phyloP scores from a whole-genome alignment of 2,329 filamentous ascomycete species.

The Pseudogymnoascus sp. region DNA sequence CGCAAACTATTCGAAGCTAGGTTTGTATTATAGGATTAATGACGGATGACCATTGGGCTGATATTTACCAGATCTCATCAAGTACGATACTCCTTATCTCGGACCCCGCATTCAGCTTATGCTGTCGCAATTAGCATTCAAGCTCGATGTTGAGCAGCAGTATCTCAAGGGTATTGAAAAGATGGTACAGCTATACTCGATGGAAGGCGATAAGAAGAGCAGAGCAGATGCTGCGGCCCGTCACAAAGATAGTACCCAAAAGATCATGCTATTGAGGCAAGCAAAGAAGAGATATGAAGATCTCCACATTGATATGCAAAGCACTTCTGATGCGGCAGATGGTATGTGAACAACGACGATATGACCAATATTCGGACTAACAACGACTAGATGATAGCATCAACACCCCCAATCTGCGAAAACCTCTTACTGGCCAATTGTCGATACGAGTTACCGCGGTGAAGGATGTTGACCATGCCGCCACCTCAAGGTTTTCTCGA shows the following conservation, averaged over 20 bases:
- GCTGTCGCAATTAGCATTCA: slow-evolving; percentile 97
- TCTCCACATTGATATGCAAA: slow-evolving; percentile 86
- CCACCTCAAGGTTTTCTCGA: slow-evolving; percentile 71
- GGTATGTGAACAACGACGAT: slow-evolving; percentile 45
- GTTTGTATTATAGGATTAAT: slow-evolving; percentile 41
- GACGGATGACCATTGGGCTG: slow-evolving; percentile 15
- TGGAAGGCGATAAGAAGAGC: slow-evolving; percentile 95
- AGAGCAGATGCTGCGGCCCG: slow-evolving; percentile 83
- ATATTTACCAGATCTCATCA: slow-evolving; percentile 71
- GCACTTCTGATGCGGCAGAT: slow-evolving; percentile 62
- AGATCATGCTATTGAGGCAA: slow-evolving; percentile 91
- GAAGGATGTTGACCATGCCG: slow-evolving; percentile 88
- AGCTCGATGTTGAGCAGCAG: slow-evolving; percentile 96
- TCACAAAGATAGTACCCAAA: slow-evolving; percentile 91
- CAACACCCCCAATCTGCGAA: slow-evolving; percentile 87
- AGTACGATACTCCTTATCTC: slow-evolving; percentile 92
- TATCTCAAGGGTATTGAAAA: slow-evolving; percentile 99
- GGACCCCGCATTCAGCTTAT: slow-evolving; percentile 97
- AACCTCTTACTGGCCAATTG: slow-evolving; percentile 87
- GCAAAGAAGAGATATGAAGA: slow-evolving; percentile 95
- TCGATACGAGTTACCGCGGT: slow-evolving; percentile 80
- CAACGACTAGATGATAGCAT: slow-evolving; percentile 73
- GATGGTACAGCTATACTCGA: slow-evolving; percentile 95
- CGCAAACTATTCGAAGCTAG: slow-evolving; percentile 92
- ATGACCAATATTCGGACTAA: slow-evolving; percentile 15